These are phyloP conservation scores for Fusarium sp. DNA, from an alignment of 2,329 filamentous ascomycete species.

Conservation along the genomic window DNA sequence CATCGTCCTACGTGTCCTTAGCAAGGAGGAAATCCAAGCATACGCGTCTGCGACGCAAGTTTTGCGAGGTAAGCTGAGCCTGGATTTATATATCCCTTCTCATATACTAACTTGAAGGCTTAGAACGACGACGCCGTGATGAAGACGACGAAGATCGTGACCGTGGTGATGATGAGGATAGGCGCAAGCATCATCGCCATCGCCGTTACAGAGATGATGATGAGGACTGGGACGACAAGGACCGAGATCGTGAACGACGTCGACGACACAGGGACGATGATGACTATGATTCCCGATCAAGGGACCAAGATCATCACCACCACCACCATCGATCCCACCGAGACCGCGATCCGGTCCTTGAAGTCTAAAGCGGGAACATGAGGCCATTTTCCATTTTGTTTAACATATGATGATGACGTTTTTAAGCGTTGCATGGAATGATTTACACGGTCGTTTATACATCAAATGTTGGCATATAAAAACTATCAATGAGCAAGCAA, in stretches of 20 bases:
- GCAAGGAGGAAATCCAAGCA: slow-evolving; percentile 88
- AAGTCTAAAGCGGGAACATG: slow-evolving; percentile 19
- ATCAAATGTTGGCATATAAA: slow-evolving; percentile 20
- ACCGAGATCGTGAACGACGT: slow-evolving; percentile 53
- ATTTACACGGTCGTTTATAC: slow-evolving; percentile 19
- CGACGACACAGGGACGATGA: slow-evolving; percentile 48
- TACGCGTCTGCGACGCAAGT: slow-evolving; percentile 86
- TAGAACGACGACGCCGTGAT: slow-evolving; percentile 51
- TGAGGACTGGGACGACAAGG: slow-evolving; percentile 50
- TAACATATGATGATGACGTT: slow-evolving; percentile 6
- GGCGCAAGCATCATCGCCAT: slow-evolving; percentile 39
- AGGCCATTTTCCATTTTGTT: neutral
- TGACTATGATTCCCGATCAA: slow-evolving; percentile 44
- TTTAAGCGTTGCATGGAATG: slow-evolving; percentile 29
- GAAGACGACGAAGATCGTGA: slow-evolving; percentile 48
- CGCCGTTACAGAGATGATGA: slow-evolving; percentile 44
- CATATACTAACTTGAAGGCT: slow-evolving; percentile 26
- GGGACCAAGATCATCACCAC: slow-evolving; percentile 50
- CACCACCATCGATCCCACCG: slow-evolving; percentile 51
- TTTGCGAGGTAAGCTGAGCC: slow-evolving; percentile 74
- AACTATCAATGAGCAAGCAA: slow-evolving; percentile 14
- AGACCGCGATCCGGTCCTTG: slow-evolving; percentile 45
- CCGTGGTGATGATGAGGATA: slow-evolving; percentile 46
- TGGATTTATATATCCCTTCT: neutral
- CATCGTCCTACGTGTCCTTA: slow-evolving; percentile 89